Evolutionary conservation across 164 flowering plant genomes (phyloP).

Genomic region (Vitis amurensis): DNA sequence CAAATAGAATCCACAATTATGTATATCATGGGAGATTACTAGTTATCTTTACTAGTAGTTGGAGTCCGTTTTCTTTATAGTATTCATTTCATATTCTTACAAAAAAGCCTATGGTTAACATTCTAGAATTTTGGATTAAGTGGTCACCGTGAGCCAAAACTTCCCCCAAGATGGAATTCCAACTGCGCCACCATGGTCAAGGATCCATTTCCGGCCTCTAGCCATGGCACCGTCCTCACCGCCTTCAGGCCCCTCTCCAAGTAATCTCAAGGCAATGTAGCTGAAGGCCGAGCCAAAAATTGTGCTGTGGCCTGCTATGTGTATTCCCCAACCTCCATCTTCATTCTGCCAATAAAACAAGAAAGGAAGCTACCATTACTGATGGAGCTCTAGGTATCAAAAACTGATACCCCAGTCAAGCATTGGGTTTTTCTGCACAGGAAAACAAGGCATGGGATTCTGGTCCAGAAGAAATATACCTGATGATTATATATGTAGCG

Average conservation of each 20-base stretch:
- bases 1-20: too few species aligned
- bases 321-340: slow-evolving; percentile 57
- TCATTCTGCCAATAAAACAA: slow-evolving; percentile 27
- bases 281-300: slow-evolving; percentile 37
- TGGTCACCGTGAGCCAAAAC: slow-evolving; percentile 56
- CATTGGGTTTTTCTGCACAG: too few species aligned
- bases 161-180: slow-evolving; percentile 69
- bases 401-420: too few species aligned
- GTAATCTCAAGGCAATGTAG: slow-evolving; percentile 37
- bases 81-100: too few species aligned
- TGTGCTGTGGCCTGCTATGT: slow-evolving; percentile 44
- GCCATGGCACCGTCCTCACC: slow-evolving; percentile 34
- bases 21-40: too few species aligned
- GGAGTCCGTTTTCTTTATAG: too few species aligned
- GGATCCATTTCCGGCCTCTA: slow-evolving; percentile 56
- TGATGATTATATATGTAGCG: slow-evolving; percentile 47
- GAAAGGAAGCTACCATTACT: too few species aligned
- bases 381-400: too few species aligned
- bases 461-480: slow-evolving; percentile 12
- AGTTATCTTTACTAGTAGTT: too few species aligned
- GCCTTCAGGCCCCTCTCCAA: slow-evolving; percentile 34
- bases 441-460: too few species aligned
- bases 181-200: slow-evolving; percentile 53
- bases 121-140: not conserved
- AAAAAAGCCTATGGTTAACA: too few species aligned